Evolutionary conservation across 1,284 basidiomycete species (phyloP), one percentile per base, ranked within the genome.

Genomic region (Puccinia hordei): DNA sequence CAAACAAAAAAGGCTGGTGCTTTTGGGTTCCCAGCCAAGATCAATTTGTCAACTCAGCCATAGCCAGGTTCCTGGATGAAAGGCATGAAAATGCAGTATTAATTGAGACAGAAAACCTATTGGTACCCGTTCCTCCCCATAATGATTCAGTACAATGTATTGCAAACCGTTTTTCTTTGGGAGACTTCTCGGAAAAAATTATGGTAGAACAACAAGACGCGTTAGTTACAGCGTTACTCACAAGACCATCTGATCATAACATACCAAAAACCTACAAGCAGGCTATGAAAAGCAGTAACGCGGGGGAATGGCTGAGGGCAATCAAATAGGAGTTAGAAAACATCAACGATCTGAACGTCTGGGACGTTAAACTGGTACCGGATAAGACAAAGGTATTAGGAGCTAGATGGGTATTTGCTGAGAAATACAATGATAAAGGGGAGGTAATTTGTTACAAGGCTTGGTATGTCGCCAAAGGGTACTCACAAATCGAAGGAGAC

Each of bases 1-100:
- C 35, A 0, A 15, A 68, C 10, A 66, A 55, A 2, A 59, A 61
- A 17, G 76, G 66, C 0, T 79, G 76, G 66, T 44, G 55, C 10
- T 71, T 72, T 27, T 79, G 41, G 30, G 12, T 65, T 0, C 46
- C 75, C 8, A n/a, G 35, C 38, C 19, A 4, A 0, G 69, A 46
- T 15, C 9, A 10, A 24, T 69, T 77, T n/a, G n/a, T 77, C 30
- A 53, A 51, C 22, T 63, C 74, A n/a, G 59, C n/a, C n/a, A n/a
- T n/a, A n/a, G n/a, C n/a, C n/a, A n/a, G n/a, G n/a, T n/a, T n/a
- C n/a, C n/a, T n/a, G 15, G n/a, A n/a, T n/a, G n/a, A n/a, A n/a
- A n/a, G n/a, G n/a, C n/a, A n/a, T n/a, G n/a, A n/a, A n/a, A n/a
- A n/a, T n/a, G n/a, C n/a, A n/a, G n/a, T n/a, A n/a, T n/a, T n/a